These are phyloP conservation scores for Lactarius hengduanensis DNA, from an alignment of 768 basidiomycete genomes.

Conservation along the genomic window DNA sequence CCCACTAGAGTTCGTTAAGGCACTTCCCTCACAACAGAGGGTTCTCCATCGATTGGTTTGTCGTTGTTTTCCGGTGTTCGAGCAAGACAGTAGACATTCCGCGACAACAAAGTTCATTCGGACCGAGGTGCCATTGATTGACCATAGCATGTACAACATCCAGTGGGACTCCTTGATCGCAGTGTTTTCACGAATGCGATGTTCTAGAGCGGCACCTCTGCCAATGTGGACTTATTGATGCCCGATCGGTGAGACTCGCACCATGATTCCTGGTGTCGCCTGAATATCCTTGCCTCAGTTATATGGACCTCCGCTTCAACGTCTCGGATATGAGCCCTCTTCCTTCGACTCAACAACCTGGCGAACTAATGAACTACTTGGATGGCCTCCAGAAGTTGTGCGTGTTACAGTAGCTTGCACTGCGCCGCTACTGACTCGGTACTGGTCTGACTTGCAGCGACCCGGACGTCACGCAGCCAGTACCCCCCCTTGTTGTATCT, in stretches of 20 bases:
- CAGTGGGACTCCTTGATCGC: background rate
- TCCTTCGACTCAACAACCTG: constrained; percentile 38
- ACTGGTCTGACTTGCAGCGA: constrained; percentile 39
- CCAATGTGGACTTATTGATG: constrained; percentile 23
- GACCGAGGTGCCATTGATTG: constrained; percentile 21
- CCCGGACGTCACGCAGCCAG: constrained; percentile 40
- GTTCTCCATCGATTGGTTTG: background rate
- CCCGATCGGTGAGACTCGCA: constrained; percentile 23
- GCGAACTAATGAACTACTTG: constrained; percentile 43
- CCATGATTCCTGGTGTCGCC: background rate
- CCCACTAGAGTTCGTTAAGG: constrained; percentile 19
- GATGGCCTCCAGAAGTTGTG: constrained; percentile 45
- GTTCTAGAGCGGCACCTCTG: constrained; percentile 10
- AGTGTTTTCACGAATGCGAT: background rate
- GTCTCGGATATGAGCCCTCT: constrained; percentile 38
- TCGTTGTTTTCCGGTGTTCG: background rate
- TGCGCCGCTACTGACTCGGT: constrained; percentile 16
- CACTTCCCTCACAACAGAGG: constrained; percentile 20
- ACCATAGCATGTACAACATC: constrained; percentile 6
- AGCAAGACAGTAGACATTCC: background rate
- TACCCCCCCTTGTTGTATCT: constrained; percentile 43
- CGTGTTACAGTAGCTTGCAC: constrained; percentile 30
- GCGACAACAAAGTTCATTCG: constrained; percentile 13
- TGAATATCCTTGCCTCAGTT: constrained; percentile 12
- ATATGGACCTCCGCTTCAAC: constrained; percentile 54